phyloP scores from a whole-genome alignment of 805 yeast species.

The Teunomyces pallodes region DNA sequence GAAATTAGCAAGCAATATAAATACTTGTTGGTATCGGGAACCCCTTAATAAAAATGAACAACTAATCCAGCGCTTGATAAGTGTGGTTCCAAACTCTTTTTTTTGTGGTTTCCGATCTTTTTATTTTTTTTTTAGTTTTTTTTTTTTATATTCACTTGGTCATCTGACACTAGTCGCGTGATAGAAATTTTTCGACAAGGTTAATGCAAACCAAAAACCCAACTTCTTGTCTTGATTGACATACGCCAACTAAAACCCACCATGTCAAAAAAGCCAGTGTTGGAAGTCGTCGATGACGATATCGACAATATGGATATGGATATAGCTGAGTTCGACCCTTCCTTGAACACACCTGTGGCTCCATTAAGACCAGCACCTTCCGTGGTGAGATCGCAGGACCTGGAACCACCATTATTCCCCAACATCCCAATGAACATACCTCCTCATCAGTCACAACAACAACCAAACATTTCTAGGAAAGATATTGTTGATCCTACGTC shows the following conservation, averaged over 20 bases:
- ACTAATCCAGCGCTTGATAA: not conserved
- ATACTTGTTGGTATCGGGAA: not conserved
- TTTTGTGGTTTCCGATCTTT: not conserved
- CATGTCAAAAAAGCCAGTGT: constrained; percentile 53
- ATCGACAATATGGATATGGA: constrained; percentile 93
- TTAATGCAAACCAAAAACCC: not conserved
- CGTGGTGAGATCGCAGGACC: constrained; percentile 61
- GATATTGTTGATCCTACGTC: constrained; percentile 30
- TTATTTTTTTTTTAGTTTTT: not conserved
- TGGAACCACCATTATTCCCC: constrained; percentile 25
- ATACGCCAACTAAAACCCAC: not conserved
- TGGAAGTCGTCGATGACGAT: constrained; percentile 81
- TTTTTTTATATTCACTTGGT: not conserved
- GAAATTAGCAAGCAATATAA: not conserved
- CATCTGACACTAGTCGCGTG: not conserved
- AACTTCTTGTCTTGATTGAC: not conserved
- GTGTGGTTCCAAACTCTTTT: not conserved
- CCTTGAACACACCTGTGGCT: constrained; percentile 64
- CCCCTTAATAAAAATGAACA: not conserved
- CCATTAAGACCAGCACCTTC: constrained; percentile 59
- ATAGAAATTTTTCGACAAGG: not conserved
- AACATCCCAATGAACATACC: constrained; percentile 21
- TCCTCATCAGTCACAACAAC: constrained; percentile 11
- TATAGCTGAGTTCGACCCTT: constrained; percentile 81
- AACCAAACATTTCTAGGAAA: not conserved